Evolutionary conservation across 2,329 filamentous ascomycete genomes (phyloP), one percentile per base, ranked within the genome.

Genomic region (Fusarium decemcellulare): DNA sequence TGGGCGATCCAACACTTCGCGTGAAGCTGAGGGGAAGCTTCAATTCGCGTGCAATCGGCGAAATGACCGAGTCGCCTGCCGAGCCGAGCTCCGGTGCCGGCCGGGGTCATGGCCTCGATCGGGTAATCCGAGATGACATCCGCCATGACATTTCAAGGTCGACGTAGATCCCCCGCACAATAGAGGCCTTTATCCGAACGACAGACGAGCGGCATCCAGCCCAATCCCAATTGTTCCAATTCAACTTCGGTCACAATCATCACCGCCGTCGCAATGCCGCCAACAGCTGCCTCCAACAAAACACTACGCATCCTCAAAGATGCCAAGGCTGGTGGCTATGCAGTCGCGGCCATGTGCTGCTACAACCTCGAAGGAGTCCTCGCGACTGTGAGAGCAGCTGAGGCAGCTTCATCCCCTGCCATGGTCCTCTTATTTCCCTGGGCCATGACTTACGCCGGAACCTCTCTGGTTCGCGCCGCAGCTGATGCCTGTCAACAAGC

Each of bases 351-450:
- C 78, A 71, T 86, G 59, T 92, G 89, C 53, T 74, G 89, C 88
- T 7, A 93, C 83, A 92, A 93, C 74, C 81, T 93, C 64, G 91
- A 93, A 80, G 88, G 87, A 43, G 90, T 93, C 66, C 81, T 93
- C 4, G 91, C 90, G 4, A 87, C 87, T 5, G 87, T 93, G 42
- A 84, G 86, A 62, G 91, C 91, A 9, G 91, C 91, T 37, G 91
- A 93, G 78, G 84, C 84, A 27, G 90, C 90, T 68, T 82, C 83
- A 27, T 90, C 90, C 0, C 90, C 91, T 0, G 84, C 88, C 18
- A 90, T 92, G 79, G 88, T 93, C 75, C 89, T 90, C 43, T 86
- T 93, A 67, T 93, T 93, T 77, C 91, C 91, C 4, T 93, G 91
- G 91, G 90, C 91, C 0, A 83, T 92, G 27, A 82, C 87, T 57